Conservation (phyloP, 73 alveolate species). For the Blepharisma japonicum region DNA sequence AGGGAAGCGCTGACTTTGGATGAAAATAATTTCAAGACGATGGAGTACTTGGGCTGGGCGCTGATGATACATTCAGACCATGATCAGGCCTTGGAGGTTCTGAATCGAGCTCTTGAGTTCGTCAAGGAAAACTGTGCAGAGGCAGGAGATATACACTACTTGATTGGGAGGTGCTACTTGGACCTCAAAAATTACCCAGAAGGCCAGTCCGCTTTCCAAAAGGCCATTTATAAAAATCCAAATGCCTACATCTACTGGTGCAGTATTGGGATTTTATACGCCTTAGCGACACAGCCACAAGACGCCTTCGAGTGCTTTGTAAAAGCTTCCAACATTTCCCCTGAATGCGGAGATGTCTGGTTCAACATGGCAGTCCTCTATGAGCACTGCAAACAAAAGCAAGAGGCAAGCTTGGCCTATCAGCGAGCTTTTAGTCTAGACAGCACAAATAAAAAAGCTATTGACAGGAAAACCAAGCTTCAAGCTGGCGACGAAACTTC, state of each 20-base stretch:
- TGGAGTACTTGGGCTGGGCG: constrained; percentile 63
- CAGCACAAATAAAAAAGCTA: constrained; percentile 3
- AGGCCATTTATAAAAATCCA: constrained; percentile 56
- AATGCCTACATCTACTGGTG: constrained; percentile 60
- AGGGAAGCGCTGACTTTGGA: constrained; percentile 60
- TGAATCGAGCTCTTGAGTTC: constrained; percentile 47
- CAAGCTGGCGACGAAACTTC: not conserved
- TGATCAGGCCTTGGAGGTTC: constrained; percentile 47
- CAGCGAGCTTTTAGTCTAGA: constrained; percentile 28
- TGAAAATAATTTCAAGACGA: constrained; percentile 45
- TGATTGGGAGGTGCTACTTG: constrained; percentile 59
- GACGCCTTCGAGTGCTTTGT: constrained; percentile 73
- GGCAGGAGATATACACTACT: constrained; percentile 51
- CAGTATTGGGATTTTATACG: constrained; percentile 56
- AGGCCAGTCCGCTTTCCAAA: constrained; percentile 47
- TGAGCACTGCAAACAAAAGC: constrained; percentile 71
- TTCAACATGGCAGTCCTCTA: constrained; percentile 63
- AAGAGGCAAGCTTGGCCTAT: constrained; percentile 67
- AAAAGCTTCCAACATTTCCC: constrained; percentile 52
- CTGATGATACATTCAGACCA: constrained; percentile 38
- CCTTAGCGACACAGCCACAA: constrained; percentile 37
- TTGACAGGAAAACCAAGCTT: constrained; percentile 23
- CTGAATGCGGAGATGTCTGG: constrained; percentile 61
- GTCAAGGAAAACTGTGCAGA: constrained; percentile 40
- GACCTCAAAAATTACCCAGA: constrained; percentile 44